Evolutionary conservation across 2,329 filamentous ascomycete genomes (phyloP).

Genomic region (Byssoonygena ceratinophila): DNA sequence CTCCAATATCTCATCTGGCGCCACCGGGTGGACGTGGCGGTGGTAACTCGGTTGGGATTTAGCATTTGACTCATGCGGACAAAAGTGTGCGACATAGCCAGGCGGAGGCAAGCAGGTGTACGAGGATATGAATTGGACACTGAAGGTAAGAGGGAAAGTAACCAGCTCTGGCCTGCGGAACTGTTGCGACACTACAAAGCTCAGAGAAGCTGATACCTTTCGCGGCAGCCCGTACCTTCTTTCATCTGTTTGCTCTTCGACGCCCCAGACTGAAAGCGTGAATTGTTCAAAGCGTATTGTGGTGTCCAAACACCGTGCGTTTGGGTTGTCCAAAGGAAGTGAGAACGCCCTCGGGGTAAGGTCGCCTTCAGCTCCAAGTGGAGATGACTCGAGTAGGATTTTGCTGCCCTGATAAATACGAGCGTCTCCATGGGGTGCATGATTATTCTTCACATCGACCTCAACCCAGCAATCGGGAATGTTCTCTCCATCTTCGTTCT

Average conservation of each 20-base stretch:
- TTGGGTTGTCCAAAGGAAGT: constrained; percentile 29
- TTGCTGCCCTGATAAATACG: constrained; percentile 38
- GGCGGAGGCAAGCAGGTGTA: constrained; percentile 43
- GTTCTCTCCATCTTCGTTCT: constrained; percentile 22
- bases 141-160: constrained; percentile 37
- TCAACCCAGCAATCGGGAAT: constrained; percentile 43
- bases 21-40: constrained; percentile 7
- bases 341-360: constrained; percentile 31
- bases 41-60: constrained; percentile 9
- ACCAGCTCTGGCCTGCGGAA: constrained; percentile 18
- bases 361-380: constrained; percentile 30
- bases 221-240: constrained; percentile 18
- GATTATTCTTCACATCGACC: constrained; percentile 29
- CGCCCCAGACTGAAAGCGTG: constrained; percentile 18
- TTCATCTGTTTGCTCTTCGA: constrained; percentile 12
- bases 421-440: constrained; percentile 20
- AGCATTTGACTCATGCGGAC: not conserved
- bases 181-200: constrained; percentile 21
- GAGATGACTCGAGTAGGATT: constrained; percentile 32
- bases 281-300: constrained; percentile 13
- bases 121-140: constrained; percentile 46
- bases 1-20: not conserved
- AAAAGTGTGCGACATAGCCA: constrained; percentile 20
- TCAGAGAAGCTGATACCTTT: constrained; percentile 20
- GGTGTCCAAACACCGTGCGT: constrained; percentile 15